Evolutionary conservation across 495 filamentous ascomycete genomes (phyloP), one percentile per base, ranked within the genome.

Genomic region (Trypethelium eluteriae): DNA sequence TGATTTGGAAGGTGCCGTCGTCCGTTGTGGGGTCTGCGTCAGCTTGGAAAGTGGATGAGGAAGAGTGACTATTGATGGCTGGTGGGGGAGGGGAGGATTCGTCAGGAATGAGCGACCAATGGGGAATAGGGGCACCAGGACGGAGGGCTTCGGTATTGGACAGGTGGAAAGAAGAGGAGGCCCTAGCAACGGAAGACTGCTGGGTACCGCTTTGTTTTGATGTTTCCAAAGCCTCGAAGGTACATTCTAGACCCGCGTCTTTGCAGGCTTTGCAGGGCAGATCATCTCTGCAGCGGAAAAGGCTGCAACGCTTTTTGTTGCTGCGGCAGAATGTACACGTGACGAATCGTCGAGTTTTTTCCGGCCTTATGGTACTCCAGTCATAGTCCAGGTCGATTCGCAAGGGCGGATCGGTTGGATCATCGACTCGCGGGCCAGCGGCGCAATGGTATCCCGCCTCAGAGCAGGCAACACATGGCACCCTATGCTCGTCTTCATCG

Each of bases 391-490:
- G 11, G 32, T 59, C 53, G 0, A 57, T 69, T 61, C 35, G 62
- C 46, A 14, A 66, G 34, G 50, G 69, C 62, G 38, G 64, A 36
- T 14, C 66, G 57, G 4, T 68, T 65, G 53, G 32, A 39, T 18
- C 3, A 11, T 68, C 70, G 18, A 68, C 62, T 10, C 41, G 44
- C 12, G 73, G 72, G 7, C 73, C 73, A 25, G 73, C 73, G 38
- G 72, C 25, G 59, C 73, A 75, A 25, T 67, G 64, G 25, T 57
- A 44, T 6, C 73, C 73, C n/a, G 35, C 35, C 1, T 63, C 50
- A 2, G 32, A 59, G 59, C 73, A 75, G 2, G 68, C 38, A 64
- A 68, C 56, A 56, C 73, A 75, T 4, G 73, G 67, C n/a, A 46
- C 57, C n/a, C 62, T 64, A 35, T 71, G 66, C 2, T 72, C 66